A percentile compares a stretch with the other conserved stretches of the same genome.
Conservation (phyloP, 495 filamentous ascomycete genomes). For the Astrothelium subdiscretum region DNA sequence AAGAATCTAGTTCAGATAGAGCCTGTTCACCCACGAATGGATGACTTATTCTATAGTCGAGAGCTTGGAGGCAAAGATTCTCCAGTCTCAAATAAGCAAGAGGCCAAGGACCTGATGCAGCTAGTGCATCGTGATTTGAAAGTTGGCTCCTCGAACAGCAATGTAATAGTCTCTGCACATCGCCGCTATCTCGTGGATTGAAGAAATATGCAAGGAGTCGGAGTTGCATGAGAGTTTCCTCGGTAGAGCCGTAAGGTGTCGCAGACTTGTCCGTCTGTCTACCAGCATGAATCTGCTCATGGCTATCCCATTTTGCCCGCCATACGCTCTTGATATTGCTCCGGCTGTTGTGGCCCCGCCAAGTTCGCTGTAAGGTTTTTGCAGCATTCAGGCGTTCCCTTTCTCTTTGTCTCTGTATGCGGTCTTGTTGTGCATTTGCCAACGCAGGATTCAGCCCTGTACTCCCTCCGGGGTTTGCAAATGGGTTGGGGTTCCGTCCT, state of each 20-base stretch:
- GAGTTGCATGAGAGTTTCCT: slow-evolving; percentile 33
- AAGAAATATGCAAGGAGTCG: slow-evolving; percentile 27
- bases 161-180: slow-evolving; percentile 22
- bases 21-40: background rate
- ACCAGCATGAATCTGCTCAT: slow-evolving; percentile 5
- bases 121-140: background rate
- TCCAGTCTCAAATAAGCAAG: slow-evolving; percentile 24
- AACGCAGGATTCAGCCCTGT: slow-evolving; percentile 62
- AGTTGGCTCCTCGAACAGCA: background rate
- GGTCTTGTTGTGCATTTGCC: slow-evolving; percentile 74
- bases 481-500: slow-evolving; percentile 68
- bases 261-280: slow-evolving; percentile 7
- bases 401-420: slow-evolving; percentile 67
- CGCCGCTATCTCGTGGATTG: slow-evolving; percentile 15
- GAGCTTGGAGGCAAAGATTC: slow-evolving; percentile 18
- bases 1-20: background rate
- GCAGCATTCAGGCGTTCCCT: slow-evolving; percentile 65
- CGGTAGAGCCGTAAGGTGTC: slow-evolving; percentile 36
- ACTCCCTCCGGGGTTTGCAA: slow-evolving; percentile 40
- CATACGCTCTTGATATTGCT: slow-evolving; percentile 43
- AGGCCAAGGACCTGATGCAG: slow-evolving; percentile 22
- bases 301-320: slow-evolving; percentile 57
- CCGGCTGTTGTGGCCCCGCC: slow-evolving; percentile 66
- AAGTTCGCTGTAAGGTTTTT: slow-evolving; percentile 63
- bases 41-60: slow-evolving; percentile 7